Evolutionary conservation across 2,329 filamentous ascomycete species (phyloP).

Genomic region (Rutstroemia sp.): DNA sequence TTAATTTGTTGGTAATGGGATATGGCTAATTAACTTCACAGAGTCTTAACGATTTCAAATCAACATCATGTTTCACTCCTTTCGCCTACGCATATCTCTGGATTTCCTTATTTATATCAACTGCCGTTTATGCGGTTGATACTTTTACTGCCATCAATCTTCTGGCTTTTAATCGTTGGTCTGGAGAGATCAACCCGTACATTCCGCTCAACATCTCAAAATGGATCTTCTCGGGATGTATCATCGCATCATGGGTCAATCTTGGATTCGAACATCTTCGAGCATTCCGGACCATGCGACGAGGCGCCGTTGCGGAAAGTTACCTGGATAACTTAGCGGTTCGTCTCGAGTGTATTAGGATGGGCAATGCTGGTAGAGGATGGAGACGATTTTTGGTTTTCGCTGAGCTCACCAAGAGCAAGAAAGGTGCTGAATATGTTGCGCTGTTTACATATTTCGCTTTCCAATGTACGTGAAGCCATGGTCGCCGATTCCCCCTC

Average conservation of each 20-base stretch:
- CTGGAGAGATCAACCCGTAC: conserved; percentile 70
- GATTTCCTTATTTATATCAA: conserved; percentile 68
- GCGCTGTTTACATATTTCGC: conserved; percentile 65
- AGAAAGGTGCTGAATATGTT: conserved; percentile 65
- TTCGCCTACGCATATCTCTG: conserved; percentile 83
- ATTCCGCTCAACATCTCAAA: conserved; percentile 74
- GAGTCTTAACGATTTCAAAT: conserved; percentile 72
- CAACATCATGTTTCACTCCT: conserved; percentile 65
- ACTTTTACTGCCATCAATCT: conserved; percentile 91
- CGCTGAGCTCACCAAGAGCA: conserved; percentile 62
- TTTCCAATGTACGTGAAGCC: conserved; percentile 47
- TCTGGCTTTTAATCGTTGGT: conserved; percentile 83
- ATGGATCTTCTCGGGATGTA: conserved; percentile 92
- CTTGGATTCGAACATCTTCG: conserved; percentile 72
- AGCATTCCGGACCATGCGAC: conserved; percentile 71
- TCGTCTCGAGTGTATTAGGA: conserved; percentile 73
- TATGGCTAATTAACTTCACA: conserved; percentile 23
- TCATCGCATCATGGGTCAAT: conserved; percentile 83
- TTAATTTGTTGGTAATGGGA: background rate
- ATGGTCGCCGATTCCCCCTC: background rate
- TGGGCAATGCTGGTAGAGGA: conserved; percentile 61
- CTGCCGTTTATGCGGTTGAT: conserved; percentile 83
- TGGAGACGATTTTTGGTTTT: conserved; percentile 78
- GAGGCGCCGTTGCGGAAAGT: conserved; percentile 81
- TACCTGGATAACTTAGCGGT: conserved; percentile 86